Percentiles rank a stretch among this genome's conserved stretches.
phyloP scores from a whole-genome alignment of 495 filamentous ascomycete genomes.

The Neurospora sp. region DNA sequence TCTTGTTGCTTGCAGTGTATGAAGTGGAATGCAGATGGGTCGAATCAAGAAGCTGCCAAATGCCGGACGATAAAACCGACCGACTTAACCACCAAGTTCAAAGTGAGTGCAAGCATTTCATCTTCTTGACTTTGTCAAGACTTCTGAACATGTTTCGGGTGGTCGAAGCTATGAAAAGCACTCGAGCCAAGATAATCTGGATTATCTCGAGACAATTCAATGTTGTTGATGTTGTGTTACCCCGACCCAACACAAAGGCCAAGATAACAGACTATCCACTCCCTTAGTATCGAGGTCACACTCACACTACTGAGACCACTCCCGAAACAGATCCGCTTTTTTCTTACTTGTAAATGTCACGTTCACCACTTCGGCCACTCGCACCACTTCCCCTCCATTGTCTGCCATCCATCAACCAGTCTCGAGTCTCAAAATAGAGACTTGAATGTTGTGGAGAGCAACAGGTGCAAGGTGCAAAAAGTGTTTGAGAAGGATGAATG shows the following conservation, averaged over 20 bases:
- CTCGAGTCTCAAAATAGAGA: too few relatives aligned
- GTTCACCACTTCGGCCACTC: neutral
- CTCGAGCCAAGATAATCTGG: neutral
- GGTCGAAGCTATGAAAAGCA: neutral
- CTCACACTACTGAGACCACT: neutral
- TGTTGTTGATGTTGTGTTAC: neutral
- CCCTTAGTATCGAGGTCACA: neutral
- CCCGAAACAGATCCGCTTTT: neutral
- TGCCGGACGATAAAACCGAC: neutral
- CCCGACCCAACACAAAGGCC: neutral
- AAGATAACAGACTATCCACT: neutral
- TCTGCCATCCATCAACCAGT: neutral
- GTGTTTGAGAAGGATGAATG: neutral
- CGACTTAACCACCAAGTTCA: neutral
- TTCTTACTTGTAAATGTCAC: neutral
- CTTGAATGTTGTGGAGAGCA: neutral
- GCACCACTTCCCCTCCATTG: neutral
- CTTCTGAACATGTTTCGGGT: neutral
- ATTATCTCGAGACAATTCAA: neutral
- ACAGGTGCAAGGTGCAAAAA: neutral
- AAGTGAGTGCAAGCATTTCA: neutral
- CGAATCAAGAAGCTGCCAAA: neutral
- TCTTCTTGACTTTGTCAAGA: neutral
- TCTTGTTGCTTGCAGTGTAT: neutral
- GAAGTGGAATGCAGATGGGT: neutral